Base-by-base conservation (phyloP, 1,139 yeast species). In the Taphrina sp. region DNA sequence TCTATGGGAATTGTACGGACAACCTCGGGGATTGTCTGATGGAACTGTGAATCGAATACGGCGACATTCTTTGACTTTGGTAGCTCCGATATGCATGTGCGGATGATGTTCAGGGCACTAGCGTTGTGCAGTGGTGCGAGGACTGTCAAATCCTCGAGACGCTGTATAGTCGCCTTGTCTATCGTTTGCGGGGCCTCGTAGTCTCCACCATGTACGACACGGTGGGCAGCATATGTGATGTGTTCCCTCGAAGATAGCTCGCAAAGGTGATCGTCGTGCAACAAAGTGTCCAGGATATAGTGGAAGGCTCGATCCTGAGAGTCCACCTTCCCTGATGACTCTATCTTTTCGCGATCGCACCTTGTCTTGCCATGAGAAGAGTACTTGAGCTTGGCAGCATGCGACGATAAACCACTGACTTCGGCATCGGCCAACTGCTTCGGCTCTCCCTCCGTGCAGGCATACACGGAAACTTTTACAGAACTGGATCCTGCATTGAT, bases 401-500 rank as follows among this genome's bases (percentile, higher is more conserved):
- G 58, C 8, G 63, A 47, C 7, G 63, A 60, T 22, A 61, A 46
- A 8, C 63, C 63, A 3, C 54, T 19, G 26, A 61, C 44, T 22
- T 59, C 46, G 17, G 60, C 61, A 17, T 49, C 43, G 14, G 60
- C 55, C n/a, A 60, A 28, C 39, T 60, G 56, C 33, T 35, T 45
- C 34, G 52, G 41, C 28, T 39, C 39, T 12, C 12, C 3, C 16
- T 53, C 35, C 4, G 24, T 31, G n/a, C n/a, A 53, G 16, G 33
- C 35, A 44, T 35, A 61, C 36, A 61, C 42, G 10, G 63, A 60
- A 51, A 58, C 54, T 56, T 61, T 61, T 41, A 61, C 62, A 17
- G 63, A 61, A 8, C 62, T 60, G 24, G 62, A 60, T 16, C 63
- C 63, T 3, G 63, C 62, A 51, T 61, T 61, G 42, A 61, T 45